Conservation (phyloP, 768 basidiomycete genomes). For the Cytidiella melzeri region DNA sequence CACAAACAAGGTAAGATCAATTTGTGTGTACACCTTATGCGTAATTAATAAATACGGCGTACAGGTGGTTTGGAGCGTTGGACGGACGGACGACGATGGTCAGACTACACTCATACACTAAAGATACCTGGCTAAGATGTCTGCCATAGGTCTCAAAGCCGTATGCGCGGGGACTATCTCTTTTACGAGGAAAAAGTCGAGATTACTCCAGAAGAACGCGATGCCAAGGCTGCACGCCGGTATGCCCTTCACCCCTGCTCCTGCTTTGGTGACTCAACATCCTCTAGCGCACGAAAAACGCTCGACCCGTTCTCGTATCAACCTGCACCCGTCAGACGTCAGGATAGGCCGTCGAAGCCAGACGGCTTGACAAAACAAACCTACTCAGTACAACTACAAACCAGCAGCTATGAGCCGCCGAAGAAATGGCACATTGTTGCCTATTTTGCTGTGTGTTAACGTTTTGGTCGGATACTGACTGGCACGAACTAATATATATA, state of each 20-base stretch:
- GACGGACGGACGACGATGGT: slow-evolving; percentile 83
- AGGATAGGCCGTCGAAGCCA: slow-evolving; percentile 72
- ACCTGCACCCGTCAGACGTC: slow-evolving; percentile 59
- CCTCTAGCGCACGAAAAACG: slow-evolving; percentile 46
- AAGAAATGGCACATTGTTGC: slow-evolving; percentile 83
- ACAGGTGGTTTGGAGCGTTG: slow-evolving; percentile 54
- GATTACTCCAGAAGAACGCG: slow-evolving; percentile 72
- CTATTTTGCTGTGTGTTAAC: slow-evolving; percentile 61
- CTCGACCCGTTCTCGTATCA: slow-evolving; percentile 54
- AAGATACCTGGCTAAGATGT: neutral
- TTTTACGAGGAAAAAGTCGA: slow-evolving; percentile 84
- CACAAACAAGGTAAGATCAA: slow-evolving; percentile 42
- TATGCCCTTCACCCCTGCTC: slow-evolving; percentile 23
- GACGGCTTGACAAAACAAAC: slow-evolving; percentile 85
- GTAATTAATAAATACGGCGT: too few species aligned
- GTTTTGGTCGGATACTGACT: slow-evolving; percentile 3
- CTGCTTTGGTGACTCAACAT: neutral
- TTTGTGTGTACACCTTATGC: too few species aligned
- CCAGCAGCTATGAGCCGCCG: slow-evolving; percentile 49
- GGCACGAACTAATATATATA: slow-evolving; percentile 1
- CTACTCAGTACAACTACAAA: slow-evolving; percentile 69
- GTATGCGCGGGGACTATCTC: slow-evolving; percentile 78
- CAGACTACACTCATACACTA: slow-evolving; percentile 13
- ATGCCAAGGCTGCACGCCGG: slow-evolving; percentile 76
- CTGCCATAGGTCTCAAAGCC: slow-evolving; percentile 65